These are phyloP conservation scores for Colletotrichum orchidophilum DNA, from an alignment of 2,329 filamentous ascomycete genomes.

Conservation along the genomic window DNA sequence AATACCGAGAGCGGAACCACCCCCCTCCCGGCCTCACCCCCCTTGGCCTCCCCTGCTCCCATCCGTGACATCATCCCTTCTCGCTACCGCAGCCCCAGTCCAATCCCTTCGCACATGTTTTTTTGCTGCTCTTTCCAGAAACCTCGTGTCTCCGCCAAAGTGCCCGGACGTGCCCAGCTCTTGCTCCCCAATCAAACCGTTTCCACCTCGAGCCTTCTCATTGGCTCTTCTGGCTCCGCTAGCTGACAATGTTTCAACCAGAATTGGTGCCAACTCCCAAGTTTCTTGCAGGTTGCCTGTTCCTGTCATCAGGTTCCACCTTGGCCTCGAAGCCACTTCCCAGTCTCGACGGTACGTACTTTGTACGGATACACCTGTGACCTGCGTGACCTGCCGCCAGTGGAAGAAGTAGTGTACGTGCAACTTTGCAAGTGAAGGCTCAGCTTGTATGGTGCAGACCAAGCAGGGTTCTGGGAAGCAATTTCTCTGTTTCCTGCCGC, in stretches of 20 bases:
- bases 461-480: slow-evolving; percentile 7
- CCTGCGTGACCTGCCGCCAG: not conserved
- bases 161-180: slow-evolving; percentile 25
- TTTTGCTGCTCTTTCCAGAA: slow-evolving; percentile 28
- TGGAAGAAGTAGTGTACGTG: slow-evolving; percentile 6
- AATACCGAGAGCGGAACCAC: not conserved
- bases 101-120: slow-evolving; percentile 25
- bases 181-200: slow-evolving; percentile 29
- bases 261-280: slow-evolving; percentile 28
- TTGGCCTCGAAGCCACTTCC: slow-evolving; percentile 13
- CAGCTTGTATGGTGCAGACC: not conserved
- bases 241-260: slow-evolving; percentile 30
- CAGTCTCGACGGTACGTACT: slow-evolving; percentile 12
- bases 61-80: slow-evolving; percentile 29
- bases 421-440: not conserved
- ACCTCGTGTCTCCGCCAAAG: slow-evolving; percentile 28
- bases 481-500: not conserved
- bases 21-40: not conserved
- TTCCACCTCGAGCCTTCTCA: slow-evolving; percentile 20
- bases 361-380: not conserved
- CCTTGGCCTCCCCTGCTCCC: not conserved
- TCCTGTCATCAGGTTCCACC: slow-evolving; percentile 13
- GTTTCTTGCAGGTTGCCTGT: slow-evolving; percentile 7
- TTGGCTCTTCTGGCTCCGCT: slow-evolving; percentile 18
- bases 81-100: not conserved